A percentile compares a stretch with the other conserved stretches of the same genome.
Evolutionary conservation across 306 rosid genomes (phyloP).

Genomic region (Pueraria montana): DNA sequence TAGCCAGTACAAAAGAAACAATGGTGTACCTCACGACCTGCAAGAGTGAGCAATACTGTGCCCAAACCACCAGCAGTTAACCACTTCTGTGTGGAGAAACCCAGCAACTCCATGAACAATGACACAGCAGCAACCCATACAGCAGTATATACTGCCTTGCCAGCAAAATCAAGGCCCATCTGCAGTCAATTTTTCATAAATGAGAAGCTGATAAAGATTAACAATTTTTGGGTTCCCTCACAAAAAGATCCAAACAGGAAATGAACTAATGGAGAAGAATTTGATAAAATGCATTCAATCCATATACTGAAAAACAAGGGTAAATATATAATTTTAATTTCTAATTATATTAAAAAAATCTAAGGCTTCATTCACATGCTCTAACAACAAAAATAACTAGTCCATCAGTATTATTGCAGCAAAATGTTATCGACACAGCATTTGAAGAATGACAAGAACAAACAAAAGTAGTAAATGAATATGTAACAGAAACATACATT

Average conservation of each 20-base stretch:
- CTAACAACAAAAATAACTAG: conserved; percentile 38
- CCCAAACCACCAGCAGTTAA: conserved; percentile 99
- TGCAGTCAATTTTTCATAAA: conserved; percentile 49
- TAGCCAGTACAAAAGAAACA: conserved; percentile 48
- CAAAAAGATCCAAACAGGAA: conserved; percentile 38
- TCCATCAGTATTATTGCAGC: conserved; percentile 27
- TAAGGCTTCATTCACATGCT: conserved; percentile 37
- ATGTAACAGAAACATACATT: conserved; percentile 73
- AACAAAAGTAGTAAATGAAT: conserved; percentile 37
- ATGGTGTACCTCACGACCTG: conserved; percentile 91
- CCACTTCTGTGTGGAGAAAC: conserved; percentile 99
- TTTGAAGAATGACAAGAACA: conserved; percentile 35
- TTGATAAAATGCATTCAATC: conserved; percentile 18
- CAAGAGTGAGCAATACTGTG: conserved; percentile 92
- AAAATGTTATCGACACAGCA: conserved; percentile 26
- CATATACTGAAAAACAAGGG: conserved; percentile 22
- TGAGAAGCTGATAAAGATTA: conserved; percentile 29
- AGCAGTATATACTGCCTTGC: conserved; percentile 89
- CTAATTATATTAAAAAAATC: neutral
- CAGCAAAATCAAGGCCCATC: conserved; percentile 97
- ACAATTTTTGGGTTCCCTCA: conserved; percentile 27
- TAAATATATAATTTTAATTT: neutral
- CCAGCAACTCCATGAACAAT: conserved; percentile 96
- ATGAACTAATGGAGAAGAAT: conserved; percentile 3
- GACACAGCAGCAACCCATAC: conserved; percentile 99